Base-by-base conservation (phyloP, 352 stramenopile genomes). In the Globisporangium viniferum region DNA sequence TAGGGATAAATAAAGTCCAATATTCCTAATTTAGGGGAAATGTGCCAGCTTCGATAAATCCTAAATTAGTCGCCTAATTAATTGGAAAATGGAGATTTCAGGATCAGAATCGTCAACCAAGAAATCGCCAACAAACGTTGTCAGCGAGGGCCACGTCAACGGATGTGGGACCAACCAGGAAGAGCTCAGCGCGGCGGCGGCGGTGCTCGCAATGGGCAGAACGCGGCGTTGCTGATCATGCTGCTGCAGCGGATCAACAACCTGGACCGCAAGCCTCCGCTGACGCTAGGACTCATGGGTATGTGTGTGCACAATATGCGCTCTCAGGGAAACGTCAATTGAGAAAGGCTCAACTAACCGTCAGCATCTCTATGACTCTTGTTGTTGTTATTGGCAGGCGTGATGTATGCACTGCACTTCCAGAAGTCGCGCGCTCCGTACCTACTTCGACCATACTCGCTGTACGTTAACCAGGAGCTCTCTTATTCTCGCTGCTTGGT, bases 321-420 rank as follows among this genome's bases (percentile, higher is more conserved):
- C 54, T 65, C 22, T 4, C 51, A 27, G n/a, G 36, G 36, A 41
- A 57, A 10, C 44, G 7, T 24, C 44, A 22, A 24, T 20, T 5
- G 44, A 29, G 29, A 9, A 49, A 49, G 20, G 3, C 3, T 35
- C 12, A 49, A 24, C 36, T 5, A 56, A 59, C 18, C 2, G 27
- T 6, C 18, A 2, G 15, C 46, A 10, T 53, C 2, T 24, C 5
- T 56, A 2, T 18, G 31, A 6, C 29, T 59, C 20, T 41, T 36
- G 18, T 29, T 48, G 7, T 4, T 59, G 20, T 24, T 20, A 14
- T 12, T 33, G 48, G 41, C 58, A 88, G 81, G 56, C 9, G 10
- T 77, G 15, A 91, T 92, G 82, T 83, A 80, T 60, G 67, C 76
- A 36, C 65, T 91, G 22, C 76, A 92, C 71, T 74, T 88, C 64